These are phyloP conservation scores for Cetradonia linearis DNA, from an alignment of 495 filamentous ascomycete species.

Conservation along the genomic window DNA sequence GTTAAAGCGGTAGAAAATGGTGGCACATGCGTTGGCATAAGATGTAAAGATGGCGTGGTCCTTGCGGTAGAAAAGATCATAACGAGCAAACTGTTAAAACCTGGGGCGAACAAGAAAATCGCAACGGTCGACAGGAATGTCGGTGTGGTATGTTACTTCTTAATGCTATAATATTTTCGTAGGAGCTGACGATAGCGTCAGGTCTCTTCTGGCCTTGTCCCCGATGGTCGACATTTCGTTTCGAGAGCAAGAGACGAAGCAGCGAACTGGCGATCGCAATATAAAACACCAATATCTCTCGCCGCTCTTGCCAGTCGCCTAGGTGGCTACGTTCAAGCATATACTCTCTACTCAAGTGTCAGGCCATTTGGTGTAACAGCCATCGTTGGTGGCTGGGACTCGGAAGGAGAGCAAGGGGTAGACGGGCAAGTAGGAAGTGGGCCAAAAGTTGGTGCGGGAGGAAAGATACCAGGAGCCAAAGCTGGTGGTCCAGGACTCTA, in stretches of 20 bases:
- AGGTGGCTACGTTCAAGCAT: slow-evolving; percentile 91
- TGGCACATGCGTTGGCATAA: slow-evolving; percentile 89
- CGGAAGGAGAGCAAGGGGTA: slow-evolving; percentile 63
- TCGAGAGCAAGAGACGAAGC: slow-evolving; percentile 91
- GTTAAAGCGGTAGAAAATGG: slow-evolving; percentile 98
- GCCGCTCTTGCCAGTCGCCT: slow-evolving; percentile 79
- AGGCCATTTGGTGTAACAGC: slow-evolving; percentile 93
- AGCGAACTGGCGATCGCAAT: slow-evolving; percentile 70
- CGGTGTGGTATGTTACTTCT: slow-evolving; percentile 56
- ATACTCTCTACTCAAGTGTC: slow-evolving; percentile 92
- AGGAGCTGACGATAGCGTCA: slow-evolving; percentile 28
- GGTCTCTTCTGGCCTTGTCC: slow-evolving; percentile 88
- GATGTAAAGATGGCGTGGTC: slow-evolving; percentile 94
- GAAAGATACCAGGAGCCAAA: slow-evolving; percentile 62
- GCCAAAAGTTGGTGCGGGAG: slow-evolving; percentile 66
- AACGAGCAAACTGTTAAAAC: slow-evolving; percentile 87
- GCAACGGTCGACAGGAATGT: slow-evolving; percentile 87
- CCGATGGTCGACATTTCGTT: slow-evolving; percentile 91
- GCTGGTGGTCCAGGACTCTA: slow-evolving; percentile 85
- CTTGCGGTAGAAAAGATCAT: slow-evolving; percentile 95
- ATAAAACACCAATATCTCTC: slow-evolving; percentile 84
- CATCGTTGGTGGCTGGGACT: slow-evolving; percentile 90
- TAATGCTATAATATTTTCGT: background rate
- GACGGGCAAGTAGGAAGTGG: slow-evolving; percentile 81
- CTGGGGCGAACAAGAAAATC: slow-evolving; percentile 90